A percentile compares a stretch with the other conserved stretches of the same genome.
phyloP scores from a whole-genome alignment of 768 basidiomycete species.

The Kwoniella botswanensis region DNA sequence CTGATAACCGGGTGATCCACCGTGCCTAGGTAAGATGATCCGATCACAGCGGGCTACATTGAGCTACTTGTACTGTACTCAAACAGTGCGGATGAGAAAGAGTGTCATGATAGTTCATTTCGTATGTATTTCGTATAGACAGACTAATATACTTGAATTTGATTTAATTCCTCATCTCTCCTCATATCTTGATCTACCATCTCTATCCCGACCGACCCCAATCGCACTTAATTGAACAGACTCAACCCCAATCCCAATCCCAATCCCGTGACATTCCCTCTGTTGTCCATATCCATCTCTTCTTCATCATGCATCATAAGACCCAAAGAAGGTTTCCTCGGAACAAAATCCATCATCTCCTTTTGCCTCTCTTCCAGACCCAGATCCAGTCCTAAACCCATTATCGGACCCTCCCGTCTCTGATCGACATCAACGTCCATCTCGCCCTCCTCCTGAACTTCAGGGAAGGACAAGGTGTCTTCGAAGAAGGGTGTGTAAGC shows the following conservation, averaged over 20 bases:
- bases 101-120: neutral
- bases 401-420: neutral
- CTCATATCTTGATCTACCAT: neutral
- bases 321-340: conserved; percentile 12
- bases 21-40: neutral
- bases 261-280: neutral
- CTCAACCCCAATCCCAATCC: neutral
- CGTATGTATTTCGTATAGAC: neutral
- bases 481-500: conserved; percentile 8
- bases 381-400: neutral
- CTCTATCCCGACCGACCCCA: too few species aligned
- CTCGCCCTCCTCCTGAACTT: conserved; percentile 3
- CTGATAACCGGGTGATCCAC: neutral
- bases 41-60: neutral
- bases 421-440: conserved; percentile 6
- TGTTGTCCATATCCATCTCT: neutral
- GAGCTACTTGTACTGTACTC: neutral
- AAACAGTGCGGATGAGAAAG: neutral
- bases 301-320: conserved; percentile 8
- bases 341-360: conserved; percentile 15
- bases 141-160: neutral
- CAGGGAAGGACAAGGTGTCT: neutral
- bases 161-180: neutral
- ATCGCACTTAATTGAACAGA: neutral
- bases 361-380: neutral